Evolutionary conservation across 352 stramenopile species (phyloP).

Genomic region (Phytophthora ramorum): DNA sequence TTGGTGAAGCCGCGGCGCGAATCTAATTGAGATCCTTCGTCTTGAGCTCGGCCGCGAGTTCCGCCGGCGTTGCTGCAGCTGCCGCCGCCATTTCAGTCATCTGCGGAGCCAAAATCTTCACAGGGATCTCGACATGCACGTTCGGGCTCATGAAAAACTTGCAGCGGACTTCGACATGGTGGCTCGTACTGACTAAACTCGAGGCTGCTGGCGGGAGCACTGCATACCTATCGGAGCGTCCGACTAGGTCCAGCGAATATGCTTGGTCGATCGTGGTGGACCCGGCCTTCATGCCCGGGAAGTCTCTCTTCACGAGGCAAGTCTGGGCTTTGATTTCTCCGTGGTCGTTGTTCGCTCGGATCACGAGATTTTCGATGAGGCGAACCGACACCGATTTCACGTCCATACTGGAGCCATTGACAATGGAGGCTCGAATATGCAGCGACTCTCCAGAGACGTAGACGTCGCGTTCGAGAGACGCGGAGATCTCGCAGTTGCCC

Average conservation of each 20-base stretch:
- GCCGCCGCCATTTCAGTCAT: slow-evolving; percentile 6
- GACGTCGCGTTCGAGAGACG: slow-evolving; percentile 29
- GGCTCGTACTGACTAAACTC: slow-evolving; percentile 17
- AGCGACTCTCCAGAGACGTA: slow-evolving; percentile 29
- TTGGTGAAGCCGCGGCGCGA: background rate
- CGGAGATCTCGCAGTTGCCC: slow-evolving; percentile 32
- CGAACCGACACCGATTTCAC: slow-evolving; percentile 22
- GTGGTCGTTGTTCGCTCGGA: slow-evolving; percentile 15
- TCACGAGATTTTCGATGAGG: slow-evolving; percentile 25
- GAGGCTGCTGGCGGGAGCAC: slow-evolving; percentile 24
- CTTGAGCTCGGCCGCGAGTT: slow-evolving; percentile 11
- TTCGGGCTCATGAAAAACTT: slow-evolving; percentile 35
- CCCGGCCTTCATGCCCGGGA: slow-evolving; percentile 20
- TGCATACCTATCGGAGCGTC: slow-evolving; percentile 17
- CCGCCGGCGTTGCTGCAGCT: slow-evolving; percentile 4
- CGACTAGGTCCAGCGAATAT: slow-evolving; percentile 29
- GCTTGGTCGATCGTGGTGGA: slow-evolving; percentile 22
- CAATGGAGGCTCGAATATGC: slow-evolving; percentile 28
- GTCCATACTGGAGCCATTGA: slow-evolving; percentile 35
- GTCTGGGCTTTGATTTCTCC: slow-evolving; percentile 27
- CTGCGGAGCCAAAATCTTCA: slow-evolving; percentile 25
- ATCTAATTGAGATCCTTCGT: slow-evolving; percentile 6
- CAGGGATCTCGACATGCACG: slow-evolving; percentile 34
- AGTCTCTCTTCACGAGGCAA: slow-evolving; percentile 25
- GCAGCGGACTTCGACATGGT: slow-evolving; percentile 34